phyloP scores from a whole-genome alignment of 2,329 filamentous ascomycete species.

The Talaromyces sp. region DNA sequence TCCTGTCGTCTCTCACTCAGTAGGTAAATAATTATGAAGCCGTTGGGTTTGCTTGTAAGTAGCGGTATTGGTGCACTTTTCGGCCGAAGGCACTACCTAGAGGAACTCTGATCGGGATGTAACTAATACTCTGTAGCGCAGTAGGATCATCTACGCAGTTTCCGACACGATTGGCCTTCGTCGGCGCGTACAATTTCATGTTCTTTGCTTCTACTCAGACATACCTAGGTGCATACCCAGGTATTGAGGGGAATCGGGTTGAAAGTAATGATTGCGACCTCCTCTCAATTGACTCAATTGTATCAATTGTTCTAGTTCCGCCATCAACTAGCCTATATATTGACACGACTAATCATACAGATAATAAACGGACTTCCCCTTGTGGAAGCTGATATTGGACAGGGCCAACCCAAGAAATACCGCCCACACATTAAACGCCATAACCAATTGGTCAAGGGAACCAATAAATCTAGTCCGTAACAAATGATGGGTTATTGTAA shows the following conservation, averaged over 20 bases:
- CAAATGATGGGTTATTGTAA: not conserved
- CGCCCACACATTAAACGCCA: slow-evolving; percentile 7
- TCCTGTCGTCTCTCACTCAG: not conserved
- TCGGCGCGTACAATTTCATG: too few relatives aligned
- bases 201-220: too few relatives aligned
- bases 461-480: slow-evolving; percentile 4
- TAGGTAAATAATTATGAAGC: not conserved
- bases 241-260: too few relatives aligned
- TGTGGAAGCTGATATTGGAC: slow-evolving; percentile 1
- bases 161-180: too few relatives aligned
- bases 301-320: not conserved
- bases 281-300: slow-evolving; percentile 1
- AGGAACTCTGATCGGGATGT: too few relatives aligned
- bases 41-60: not conserved
- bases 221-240: too few relatives aligned
- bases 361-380: slow-evolving; percentile 1
- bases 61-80: not conserved
- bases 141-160: too few relatives aligned
- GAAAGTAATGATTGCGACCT: not conserved
- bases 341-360: slow-evolving; percentile 12
- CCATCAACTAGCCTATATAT: not conserved
- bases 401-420: slow-evolving; percentile 1
- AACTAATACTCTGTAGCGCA: too few relatives aligned
- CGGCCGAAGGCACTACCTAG: too few relatives aligned
- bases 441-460: not conserved